These are phyloP conservation scores for Taiozyma sp. DNA, from an alignment of 1,139 yeast species.

Conservation along the genomic window DNA sequence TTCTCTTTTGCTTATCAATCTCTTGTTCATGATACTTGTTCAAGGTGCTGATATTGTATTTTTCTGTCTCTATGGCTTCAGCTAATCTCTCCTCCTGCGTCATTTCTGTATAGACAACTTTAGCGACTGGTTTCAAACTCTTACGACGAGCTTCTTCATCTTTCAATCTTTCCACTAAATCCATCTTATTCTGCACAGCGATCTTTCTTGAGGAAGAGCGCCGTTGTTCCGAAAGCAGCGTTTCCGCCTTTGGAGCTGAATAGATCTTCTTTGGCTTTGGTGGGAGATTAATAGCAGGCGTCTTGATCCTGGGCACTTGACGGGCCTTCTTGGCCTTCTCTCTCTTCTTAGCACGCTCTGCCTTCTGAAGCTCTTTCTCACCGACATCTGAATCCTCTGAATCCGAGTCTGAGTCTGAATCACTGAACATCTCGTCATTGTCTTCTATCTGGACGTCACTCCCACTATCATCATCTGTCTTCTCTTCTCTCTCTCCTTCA, in stretches of 20 bases:
- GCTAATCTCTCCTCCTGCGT: conserved; percentile 85
- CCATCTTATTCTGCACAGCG: conserved; percentile 74
- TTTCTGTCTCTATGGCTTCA: conserved; percentile 85
- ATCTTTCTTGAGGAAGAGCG: conserved; percentile 77
- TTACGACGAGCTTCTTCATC: conserved; percentile 68
- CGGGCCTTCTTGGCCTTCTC: conserved; percentile 34
- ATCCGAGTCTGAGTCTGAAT: conserved; percentile 21
- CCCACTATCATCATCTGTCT: conserved; percentile 9
- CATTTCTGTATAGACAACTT: conserved; percentile 42
- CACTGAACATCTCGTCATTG: conserved; percentile 27
- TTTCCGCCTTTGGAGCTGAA: conserved; percentile 38
- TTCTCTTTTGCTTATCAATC: conserved; percentile 69
- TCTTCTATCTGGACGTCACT: conserved; percentile 45
- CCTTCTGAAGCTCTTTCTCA: conserved; percentile 53
- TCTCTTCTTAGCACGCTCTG: conserved; percentile 41
- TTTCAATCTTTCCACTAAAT: conserved; percentile 66
- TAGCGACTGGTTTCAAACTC: conserved; percentile 19
- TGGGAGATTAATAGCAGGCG: conserved; percentile 22
- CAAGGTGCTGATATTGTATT: conserved; percentile 64
- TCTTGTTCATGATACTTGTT: conserved; percentile 81
- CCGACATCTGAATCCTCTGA: conserved; percentile 56
- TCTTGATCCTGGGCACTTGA: conserved; percentile 41
- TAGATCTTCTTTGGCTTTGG: conserved; percentile 19
- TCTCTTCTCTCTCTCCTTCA: conserved; percentile 17
- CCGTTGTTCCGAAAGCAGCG: conserved; percentile 44